These are phyloP conservation scores for Sphenostylis stenocarpa DNA, from an alignment of 306 rosid genomes.

Conservation along the genomic window DNA sequence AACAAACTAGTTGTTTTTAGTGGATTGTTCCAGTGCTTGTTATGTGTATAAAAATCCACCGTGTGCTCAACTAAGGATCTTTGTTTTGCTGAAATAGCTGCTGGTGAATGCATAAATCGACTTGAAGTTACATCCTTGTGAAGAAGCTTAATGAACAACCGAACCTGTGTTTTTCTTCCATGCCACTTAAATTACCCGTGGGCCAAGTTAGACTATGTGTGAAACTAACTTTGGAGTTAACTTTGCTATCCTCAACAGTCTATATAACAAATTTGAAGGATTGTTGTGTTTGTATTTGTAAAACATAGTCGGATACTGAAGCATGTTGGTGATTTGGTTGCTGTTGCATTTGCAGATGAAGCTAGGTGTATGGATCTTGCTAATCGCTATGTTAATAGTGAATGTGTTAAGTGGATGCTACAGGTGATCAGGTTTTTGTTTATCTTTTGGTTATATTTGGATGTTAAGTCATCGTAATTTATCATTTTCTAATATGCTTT, in stretches of 20 bases:
- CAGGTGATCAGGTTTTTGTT: slow-evolving; percentile 88
- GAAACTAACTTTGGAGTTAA: slow-evolving; percentile 3
- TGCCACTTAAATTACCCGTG: background rate
- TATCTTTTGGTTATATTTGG: background rate
- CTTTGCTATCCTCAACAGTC: background rate
- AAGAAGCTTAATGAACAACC: no score
- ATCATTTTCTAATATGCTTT: slow-evolving; percentile 28
- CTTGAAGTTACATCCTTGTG: no score
- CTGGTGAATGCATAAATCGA: no score
- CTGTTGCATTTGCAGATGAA: slow-evolving; percentile 93
- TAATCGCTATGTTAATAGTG: slow-evolving; percentile 92
- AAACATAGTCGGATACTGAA: slow-evolving; percentile 93
- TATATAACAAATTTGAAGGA: slow-evolving; percentile 16
- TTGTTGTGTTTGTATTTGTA: slow-evolving; percentile 32
- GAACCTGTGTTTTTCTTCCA: no score
- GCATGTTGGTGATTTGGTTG: slow-evolving; percentile 94
- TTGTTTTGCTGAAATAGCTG: no score
- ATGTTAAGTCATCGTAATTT: background rate
- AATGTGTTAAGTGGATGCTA: slow-evolving; percentile 96
- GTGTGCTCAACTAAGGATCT: no score
- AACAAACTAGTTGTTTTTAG: no score
- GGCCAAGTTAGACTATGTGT: background rate
- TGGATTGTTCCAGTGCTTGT: no score
- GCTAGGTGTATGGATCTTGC: slow-evolving; percentile 98
- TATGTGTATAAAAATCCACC: no score